phyloP scores from a whole-genome alignment of 1,284 basidiomycete species.

The Sporisorium scitamineum region DNA sequence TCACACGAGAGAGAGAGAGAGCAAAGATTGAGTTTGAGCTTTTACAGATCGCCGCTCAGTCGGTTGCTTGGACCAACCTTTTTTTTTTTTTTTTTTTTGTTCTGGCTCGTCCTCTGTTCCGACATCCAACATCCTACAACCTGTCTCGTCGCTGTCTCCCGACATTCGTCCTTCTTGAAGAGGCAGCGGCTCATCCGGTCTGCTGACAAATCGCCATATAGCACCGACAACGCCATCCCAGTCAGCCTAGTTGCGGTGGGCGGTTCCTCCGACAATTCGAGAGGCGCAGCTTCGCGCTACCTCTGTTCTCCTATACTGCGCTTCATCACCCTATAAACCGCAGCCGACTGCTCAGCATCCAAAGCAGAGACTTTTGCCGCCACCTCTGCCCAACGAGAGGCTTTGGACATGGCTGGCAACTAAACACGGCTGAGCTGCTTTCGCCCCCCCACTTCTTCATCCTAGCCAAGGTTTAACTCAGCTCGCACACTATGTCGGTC shows the following conservation, averaged over 20 bases:
- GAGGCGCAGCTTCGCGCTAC: constrained; percentile 2
- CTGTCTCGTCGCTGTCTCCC: background rate
- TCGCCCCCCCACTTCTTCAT: background rate
- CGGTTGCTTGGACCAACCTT: constrained; percentile 16
- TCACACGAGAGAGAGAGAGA: too few species aligned
- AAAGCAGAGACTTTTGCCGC: background rate
- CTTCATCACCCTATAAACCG: background rate
- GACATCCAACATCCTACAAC: background rate
- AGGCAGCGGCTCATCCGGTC: background rate
- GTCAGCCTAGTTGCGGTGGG: background rate
- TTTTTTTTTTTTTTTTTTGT: background rate
- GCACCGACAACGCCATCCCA: background rate
- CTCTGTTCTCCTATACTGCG: background rate
- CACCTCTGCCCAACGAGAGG: constrained; percentile 8
- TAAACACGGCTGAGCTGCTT: constrained; percentile 26
- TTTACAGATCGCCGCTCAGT: background rate
- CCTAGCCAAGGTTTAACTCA: background rate
- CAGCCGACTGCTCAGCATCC: background rate
- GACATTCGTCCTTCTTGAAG: too few species aligned
- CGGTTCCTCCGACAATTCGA: background rate
- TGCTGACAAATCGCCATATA: background rate
- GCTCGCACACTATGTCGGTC: constrained; percentile 31
- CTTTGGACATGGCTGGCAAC: constrained; percentile 20
- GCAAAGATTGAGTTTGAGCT: background rate
- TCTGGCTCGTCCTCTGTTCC: background rate